Evolutionary conservation across 352 stramenopile species (phyloP).

Genomic region (Globisporangium camurandrum): DNA sequence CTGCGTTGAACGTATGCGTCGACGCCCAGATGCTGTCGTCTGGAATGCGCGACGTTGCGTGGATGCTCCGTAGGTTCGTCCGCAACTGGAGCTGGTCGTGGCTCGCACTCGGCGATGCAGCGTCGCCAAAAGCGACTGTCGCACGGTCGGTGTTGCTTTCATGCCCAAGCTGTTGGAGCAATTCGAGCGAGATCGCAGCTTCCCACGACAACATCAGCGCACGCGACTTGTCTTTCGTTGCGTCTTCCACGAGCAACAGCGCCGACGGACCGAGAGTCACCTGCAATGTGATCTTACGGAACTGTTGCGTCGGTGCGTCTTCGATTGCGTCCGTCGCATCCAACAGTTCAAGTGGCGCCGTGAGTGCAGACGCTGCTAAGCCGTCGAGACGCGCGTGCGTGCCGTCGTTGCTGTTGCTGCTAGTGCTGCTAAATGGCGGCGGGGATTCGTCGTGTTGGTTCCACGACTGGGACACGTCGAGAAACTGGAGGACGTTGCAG

Average conservation of each 20-base stretch:
- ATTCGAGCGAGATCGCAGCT: constrained; percentile 48
- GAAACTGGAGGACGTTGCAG: constrained; percentile 66
- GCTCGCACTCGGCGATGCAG: constrained; percentile 2
- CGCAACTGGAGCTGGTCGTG: constrained; percentile 60
- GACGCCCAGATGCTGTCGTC: constrained; percentile 60
- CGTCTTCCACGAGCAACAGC: constrained; percentile 70
- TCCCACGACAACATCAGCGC: constrained; percentile 82
- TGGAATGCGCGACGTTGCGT: constrained; percentile 68
- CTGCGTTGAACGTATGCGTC: constrained; percentile 20
- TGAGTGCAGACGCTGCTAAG: background rate
- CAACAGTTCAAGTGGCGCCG: constrained; percentile 11
- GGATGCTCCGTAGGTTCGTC: constrained; percentile 54
- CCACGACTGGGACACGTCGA: constrained; percentile 33
- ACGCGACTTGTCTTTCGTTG: constrained; percentile 54
- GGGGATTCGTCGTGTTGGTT: background rate
- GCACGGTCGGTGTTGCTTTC: constrained; percentile 2
- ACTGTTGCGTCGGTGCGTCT: too few relatives aligned
- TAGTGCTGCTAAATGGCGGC: background rate
- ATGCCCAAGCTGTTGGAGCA: constrained; percentile 31
- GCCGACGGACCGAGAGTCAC: constrained; percentile 60
- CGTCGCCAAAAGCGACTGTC: too few relatives aligned
- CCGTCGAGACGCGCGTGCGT: background rate
- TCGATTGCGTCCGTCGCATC: too few relatives aligned
- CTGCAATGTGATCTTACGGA: constrained; percentile 42
- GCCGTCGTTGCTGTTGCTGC: background rate